Evolutionary conservation across 208 protist species (phyloP), one percentile per base, ranked within the genome.

Genomic region (Acanthamoeba triangularis): DNA sequence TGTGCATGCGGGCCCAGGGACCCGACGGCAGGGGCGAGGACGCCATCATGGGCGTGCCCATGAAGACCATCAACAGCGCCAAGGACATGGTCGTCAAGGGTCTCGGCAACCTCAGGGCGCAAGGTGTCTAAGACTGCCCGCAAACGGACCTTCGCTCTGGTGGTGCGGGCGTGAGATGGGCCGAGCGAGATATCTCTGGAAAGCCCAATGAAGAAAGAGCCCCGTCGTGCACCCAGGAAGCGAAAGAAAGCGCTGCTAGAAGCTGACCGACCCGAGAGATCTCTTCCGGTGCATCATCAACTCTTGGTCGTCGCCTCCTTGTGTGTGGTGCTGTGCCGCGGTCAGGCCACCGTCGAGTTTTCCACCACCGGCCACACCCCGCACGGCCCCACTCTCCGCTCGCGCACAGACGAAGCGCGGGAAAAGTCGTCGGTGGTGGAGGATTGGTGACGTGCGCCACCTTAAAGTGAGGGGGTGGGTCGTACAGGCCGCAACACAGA

Each of bases 81-180:
- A 72, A 72, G 63, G 63, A 72, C 30, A 30, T 72, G 63, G n/a
- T 72, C 13, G 63, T 72, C 63, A 72, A 72, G 63, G 63, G 63
- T 2, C 63, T 72, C 10, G 63, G 63, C 63, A 72, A 72, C n/a
- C 63, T 72, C 63, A 72, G 63, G 63, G 23, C 63, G 23, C 63
- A 72, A 16, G 63, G n/a, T 28, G 63, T 72, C 28, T 72, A 16
- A 13, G 10, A 18, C 59, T 23, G 1, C 59, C 3, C 30, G 37
- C 63, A 7, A 16, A 72, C 63, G 11, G 16, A 37, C n/a, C n/a
- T 72, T 72, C 63, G 1, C 14, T 28, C 11, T 13, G 4, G 16
- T 61, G 56, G 18, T 23, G 16, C n/a, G n/a, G n/a, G n/a, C n/a
- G n/a, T n/a, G n/a, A n/a, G n/a, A n/a, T n/a, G n/a, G n/a, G n/a